Evolutionary conservation across 2,329 filamentous ascomycete species (phyloP).

Genomic region (Alternaria atra): DNA sequence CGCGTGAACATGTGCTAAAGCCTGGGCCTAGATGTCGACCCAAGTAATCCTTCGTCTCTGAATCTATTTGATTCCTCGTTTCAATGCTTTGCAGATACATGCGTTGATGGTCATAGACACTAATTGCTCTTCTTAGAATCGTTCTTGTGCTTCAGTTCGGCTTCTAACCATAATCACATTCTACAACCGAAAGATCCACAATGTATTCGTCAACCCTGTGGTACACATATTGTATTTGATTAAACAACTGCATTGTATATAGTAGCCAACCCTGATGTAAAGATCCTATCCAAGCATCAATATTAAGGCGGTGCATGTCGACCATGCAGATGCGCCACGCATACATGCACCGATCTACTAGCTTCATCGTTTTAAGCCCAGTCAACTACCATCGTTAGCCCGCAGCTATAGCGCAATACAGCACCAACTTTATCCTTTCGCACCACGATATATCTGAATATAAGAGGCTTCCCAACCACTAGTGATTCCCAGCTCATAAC

Average conservation of each 20-base stretch:
- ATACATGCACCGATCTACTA: neutral
- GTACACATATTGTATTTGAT: neutral
- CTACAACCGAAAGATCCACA: neutral
- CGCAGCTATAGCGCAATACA: neutral
- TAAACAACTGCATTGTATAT: neutral
- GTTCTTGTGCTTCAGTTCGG: neutral
- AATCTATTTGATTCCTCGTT: neutral
- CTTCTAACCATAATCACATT: neutral
- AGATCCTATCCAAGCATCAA: neutral
- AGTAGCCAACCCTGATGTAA: neutral
- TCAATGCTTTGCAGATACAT: neutral
- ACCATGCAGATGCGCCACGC: neutral
- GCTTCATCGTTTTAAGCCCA: neutral
- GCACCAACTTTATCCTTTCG: neutral
- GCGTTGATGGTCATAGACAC: neutral
- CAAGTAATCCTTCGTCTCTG: neutral
- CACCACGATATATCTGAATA: neutral
- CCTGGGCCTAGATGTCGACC: neutral
- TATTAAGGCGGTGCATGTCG: neutral
- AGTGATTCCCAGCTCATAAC: neutral
- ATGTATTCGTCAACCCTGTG: neutral
- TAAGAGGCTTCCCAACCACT: neutral
- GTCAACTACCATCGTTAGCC: neutral
- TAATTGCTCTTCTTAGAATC: neutral
- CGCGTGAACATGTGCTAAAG: conserved; percentile 6